Percentiles rank a stretch among this genome's conserved stretches.
These are phyloP conservation scores for Neurospora sp. DNA, from an alignment of 495 filamentous ascomycete genomes.

Conservation along the genomic window DNA sequence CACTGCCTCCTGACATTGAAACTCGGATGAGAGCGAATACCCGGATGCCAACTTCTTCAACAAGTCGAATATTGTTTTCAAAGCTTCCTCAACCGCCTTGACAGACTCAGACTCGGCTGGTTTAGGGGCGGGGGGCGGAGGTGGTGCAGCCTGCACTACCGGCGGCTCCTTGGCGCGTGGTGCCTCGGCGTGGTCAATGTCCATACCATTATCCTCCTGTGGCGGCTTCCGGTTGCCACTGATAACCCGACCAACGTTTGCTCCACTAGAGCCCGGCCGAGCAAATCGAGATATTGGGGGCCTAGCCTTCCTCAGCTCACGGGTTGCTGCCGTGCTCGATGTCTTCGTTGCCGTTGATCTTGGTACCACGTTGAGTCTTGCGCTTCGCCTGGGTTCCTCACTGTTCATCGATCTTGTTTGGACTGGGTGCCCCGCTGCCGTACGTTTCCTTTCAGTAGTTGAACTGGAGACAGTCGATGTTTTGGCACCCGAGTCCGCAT, in stretches of 20 bases:
- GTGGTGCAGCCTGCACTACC: constrained; percentile 8
- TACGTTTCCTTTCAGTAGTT: constrained; percentile 62
- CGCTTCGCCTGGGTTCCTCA: constrained; percentile 67
- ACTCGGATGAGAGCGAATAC: constrained; percentile 66
- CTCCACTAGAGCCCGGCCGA: constrained; percentile 42
- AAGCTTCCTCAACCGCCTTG: constrained; percentile 58
- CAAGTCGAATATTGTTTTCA: constrained; percentile 68
- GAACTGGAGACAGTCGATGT: constrained; percentile 19
- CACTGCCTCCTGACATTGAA: constrained; percentile 66
- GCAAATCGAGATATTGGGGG: constrained; percentile 47
- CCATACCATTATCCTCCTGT: constrained; percentile 50
- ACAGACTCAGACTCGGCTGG: constrained; percentile 35
- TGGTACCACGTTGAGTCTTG: constrained; percentile 58
- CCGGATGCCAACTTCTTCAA: constrained; percentile 74
- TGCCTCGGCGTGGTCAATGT: constrained; percentile 46
- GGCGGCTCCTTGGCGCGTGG: constrained; percentile 41
- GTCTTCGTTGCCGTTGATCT: constrained; percentile 40
- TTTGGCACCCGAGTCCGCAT: constrained; percentile 10
- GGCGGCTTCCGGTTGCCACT: constrained; percentile 70
- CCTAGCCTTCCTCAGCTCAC: constrained; percentile 71
- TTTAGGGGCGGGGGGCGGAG: constrained; percentile 20
- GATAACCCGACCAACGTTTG: constrained; percentile 70
- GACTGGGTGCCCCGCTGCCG: constrained; percentile 70
- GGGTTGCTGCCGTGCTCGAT: constrained; percentile 45
- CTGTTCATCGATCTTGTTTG: constrained; percentile 44